Conservation (phyloP, 176 grass and related monocot species). For the Triticum turgidum region DNA sequence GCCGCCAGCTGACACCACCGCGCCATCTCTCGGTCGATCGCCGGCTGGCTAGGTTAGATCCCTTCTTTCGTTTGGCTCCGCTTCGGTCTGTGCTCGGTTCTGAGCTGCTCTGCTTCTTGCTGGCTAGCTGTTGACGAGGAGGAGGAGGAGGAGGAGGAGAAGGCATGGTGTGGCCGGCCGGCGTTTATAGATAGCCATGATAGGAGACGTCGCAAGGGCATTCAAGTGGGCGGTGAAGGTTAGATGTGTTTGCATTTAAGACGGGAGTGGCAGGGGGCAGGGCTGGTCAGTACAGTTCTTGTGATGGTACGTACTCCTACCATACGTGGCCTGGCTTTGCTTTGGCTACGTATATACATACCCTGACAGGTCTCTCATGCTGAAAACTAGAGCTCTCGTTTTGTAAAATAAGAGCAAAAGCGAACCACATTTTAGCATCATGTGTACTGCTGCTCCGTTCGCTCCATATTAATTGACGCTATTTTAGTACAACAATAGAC, state of each 20-base stretch:
- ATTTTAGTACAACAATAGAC: too few species aligned
- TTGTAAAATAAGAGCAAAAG: neutral
- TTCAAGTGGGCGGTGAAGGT: slow-evolving; percentile 15
- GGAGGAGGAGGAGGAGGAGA: neutral
- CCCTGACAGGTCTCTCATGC: neutral
- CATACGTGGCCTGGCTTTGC: neutral
- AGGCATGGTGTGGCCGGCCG: neutral
- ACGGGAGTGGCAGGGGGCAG: slow-evolving; percentile 3
- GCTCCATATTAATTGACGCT: too few species aligned
- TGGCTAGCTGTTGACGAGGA: neutral
- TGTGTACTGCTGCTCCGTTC: too few species aligned
- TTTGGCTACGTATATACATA: neutral
- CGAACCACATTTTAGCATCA: too few species aligned
- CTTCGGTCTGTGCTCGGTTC: neutral
- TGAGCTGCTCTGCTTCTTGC: neutral
- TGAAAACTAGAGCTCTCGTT: neutral
- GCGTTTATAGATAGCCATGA: slow-evolving; percentile 14
- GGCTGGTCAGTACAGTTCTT: slow-evolving; percentile 2
- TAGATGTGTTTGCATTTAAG: slow-evolving; percentile 16
- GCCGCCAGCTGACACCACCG: neutral
- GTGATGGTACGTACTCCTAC: neutral
- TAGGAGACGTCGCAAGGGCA: slow-evolving; percentile 2
- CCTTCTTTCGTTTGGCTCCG: neutral
- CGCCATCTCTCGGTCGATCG: neutral
- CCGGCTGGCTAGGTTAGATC: neutral